Percentiles rank a stretch among this genome's conserved stretches.
These are phyloP conservation scores for Nitzschia sp. DNA, from an alignment of 108 stramenopile genomes.

Conservation along the genomic window DNA sequence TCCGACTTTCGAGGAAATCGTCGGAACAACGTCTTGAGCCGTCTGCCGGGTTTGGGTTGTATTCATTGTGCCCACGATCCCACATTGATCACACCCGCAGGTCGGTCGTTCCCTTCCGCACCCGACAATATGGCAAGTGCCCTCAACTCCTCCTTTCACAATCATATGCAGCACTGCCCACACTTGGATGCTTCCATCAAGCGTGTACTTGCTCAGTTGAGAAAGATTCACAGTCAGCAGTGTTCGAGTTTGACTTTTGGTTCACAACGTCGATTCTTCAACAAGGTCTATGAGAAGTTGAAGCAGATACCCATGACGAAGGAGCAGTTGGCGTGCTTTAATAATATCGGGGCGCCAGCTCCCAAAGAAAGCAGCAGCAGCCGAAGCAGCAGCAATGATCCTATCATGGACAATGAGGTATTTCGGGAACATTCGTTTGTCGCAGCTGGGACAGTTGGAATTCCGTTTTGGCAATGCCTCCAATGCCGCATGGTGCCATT, in stretches of 20 bases:
- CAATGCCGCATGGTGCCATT: constrained; percentile 51
- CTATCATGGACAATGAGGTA: neutral
- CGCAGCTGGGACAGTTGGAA: neutral
- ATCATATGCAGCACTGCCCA: constrained; percentile 51
- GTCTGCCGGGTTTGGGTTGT: constrained; percentile 30
- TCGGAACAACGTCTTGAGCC: constrained; percentile 14
- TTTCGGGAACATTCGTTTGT: constrained; percentile 24
- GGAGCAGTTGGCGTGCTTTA: neutral
- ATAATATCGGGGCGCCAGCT: neutral
- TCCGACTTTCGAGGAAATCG: constrained; percentile 34
- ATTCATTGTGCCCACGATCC: constrained; percentile 22
- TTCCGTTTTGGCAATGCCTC: constrained; percentile 35
- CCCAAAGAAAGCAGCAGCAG: neutral
- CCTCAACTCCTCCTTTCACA: constrained; percentile 50
- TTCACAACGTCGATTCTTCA: constrained; percentile 56
- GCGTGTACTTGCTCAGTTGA: constrained; percentile 25
- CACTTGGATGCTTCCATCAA: constrained; percentile 34
- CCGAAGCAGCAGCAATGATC: neutral
- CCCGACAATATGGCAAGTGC: constrained; percentile 61
- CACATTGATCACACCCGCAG: constrained; percentile 9
- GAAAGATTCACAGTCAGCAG: constrained; percentile 50
- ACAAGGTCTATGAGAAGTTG: constrained; percentile 35
- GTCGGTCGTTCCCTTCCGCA: constrained; percentile 52
- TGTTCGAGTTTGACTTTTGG: constrained; percentile 46
- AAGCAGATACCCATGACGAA: constrained; percentile 19